These are phyloP conservation scores for Monosporascus sp. DNA, from an alignment of 2,329 filamentous ascomycete genomes.

Conservation along the genomic window DNA sequence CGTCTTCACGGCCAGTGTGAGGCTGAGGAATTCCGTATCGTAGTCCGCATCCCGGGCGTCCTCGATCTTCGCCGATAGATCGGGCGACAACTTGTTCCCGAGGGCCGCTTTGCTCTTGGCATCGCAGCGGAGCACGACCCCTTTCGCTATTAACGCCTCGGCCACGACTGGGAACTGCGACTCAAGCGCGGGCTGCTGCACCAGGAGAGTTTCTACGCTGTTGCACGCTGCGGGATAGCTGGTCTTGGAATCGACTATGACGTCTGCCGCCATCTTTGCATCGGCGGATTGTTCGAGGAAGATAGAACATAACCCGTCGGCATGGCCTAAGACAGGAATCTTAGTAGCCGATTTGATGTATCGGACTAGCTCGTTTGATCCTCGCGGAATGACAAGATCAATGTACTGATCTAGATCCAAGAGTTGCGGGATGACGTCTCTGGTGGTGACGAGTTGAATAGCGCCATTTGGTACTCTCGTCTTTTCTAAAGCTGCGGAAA, in stretches of 20 bases:
- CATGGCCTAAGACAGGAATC: conserved; percentile 93
- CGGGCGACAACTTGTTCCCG: conserved; percentile 35
- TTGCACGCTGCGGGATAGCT: conserved; percentile 96
- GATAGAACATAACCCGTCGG: conserved; percentile 84
- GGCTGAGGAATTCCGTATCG: conserved; percentile 82
- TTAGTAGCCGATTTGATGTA: conserved; percentile 87
- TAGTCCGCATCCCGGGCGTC: conserved; percentile 68
- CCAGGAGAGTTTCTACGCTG: conserved; percentile 82
- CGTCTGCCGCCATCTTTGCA: conserved; percentile 61
- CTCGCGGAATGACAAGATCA: conserved; percentile 90
- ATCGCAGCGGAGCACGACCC: conserved; percentile 82
- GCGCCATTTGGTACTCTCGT: conserved; percentile 78
- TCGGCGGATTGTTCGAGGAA: conserved; percentile 81
- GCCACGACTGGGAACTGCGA: conserved; percentile 68
- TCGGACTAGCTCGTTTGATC: conserved; percentile 82
- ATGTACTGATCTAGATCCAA: conserved; percentile 81
- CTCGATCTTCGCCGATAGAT: conserved; percentile 45
- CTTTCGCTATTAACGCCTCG: conserved; percentile 66
- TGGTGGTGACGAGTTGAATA: conserved; percentile 88
- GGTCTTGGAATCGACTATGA: conserved; percentile 87
- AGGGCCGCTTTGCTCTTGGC: conserved; percentile 59
- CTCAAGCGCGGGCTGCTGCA: conserved; percentile 65
- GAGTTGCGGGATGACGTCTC: conserved; percentile 85
- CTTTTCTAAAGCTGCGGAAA: conserved; percentile 67
- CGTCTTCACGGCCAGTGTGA: conserved; percentile 77